These are phyloP conservation scores for Sphenostylis stenocarpa DNA, from an alignment of 306 rosid genomes.

Conservation along the genomic window DNA sequence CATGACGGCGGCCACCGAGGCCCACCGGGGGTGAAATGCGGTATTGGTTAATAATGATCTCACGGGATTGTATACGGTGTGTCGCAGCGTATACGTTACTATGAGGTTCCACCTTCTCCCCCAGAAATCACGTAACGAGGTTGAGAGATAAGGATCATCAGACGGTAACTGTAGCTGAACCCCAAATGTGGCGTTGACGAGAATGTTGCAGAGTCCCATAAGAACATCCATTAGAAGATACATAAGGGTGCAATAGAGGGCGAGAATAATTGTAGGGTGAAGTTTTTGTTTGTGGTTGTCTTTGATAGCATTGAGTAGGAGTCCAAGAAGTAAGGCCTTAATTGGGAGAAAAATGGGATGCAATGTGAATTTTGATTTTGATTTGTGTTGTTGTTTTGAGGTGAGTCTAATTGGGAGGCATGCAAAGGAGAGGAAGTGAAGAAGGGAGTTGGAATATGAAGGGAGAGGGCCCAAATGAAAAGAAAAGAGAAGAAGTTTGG, in stretches of 20 bases:
- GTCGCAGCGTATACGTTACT: slow-evolving; percentile 56
- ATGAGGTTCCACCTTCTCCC: slow-evolving; percentile 80
- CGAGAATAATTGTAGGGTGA: slow-evolving; percentile 5
- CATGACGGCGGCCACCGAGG: not conserved
- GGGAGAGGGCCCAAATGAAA: slow-evolving; percentile 56
- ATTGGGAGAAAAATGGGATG: slow-evolving; percentile 15
- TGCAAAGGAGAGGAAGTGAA: slow-evolving; percentile 55
- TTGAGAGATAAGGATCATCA: slow-evolving; percentile 60
- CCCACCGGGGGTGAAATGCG: slow-evolving; percentile 37
- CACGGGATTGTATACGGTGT: slow-evolving; percentile 44
- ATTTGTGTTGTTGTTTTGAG: not conserved
- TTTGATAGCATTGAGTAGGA: slow-evolving; percentile 17
- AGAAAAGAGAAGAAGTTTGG: slow-evolving; percentile 46
- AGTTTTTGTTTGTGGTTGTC: slow-evolving; percentile 25
- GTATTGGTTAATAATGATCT: not conserved
- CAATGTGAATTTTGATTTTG: not conserved
- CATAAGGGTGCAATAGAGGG: slow-evolving; percentile 43
- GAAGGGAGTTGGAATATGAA: slow-evolving; percentile 27
- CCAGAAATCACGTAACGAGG: slow-evolving; percentile 80
- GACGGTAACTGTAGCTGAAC: slow-evolving; percentile 58
- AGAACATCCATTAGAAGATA: slow-evolving; percentile 47
- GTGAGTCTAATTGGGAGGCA: slow-evolving; percentile 46
- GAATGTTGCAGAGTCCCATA: slow-evolving; percentile 35
- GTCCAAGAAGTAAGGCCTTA: slow-evolving; percentile 10
- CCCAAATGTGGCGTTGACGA: slow-evolving; percentile 17